Evolutionary conservation across 2,329 filamentous ascomycete genomes (phyloP).

Genomic region (Sarocladiaceae sp.): DNA sequence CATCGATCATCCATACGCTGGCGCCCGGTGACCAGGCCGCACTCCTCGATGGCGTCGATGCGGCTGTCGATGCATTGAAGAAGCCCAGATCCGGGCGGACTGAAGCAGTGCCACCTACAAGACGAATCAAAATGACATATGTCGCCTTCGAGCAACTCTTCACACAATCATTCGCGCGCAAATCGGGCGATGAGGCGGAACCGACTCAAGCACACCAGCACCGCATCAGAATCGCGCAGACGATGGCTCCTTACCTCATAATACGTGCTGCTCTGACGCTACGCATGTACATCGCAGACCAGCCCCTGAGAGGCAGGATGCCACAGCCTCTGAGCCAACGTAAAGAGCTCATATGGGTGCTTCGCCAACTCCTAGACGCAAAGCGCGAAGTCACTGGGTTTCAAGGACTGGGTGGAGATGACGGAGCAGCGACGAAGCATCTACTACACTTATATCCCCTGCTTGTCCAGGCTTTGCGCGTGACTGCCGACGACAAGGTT

Average conservation of each 20-base stretch:
- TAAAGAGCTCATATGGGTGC: conserved; percentile 70
- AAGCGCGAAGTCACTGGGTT: not conserved
- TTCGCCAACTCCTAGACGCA: conserved; percentile 56
- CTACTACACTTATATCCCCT: conserved; percentile 78
- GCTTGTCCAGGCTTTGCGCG: conserved; percentile 57
- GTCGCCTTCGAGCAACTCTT: conserved; percentile 78
- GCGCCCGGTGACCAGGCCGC: conserved; percentile 48
- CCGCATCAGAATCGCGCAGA: conserved; percentile 63
- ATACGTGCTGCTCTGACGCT: conserved; percentile 75
- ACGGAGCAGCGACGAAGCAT: conserved; percentile 64
- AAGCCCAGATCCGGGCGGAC: conserved; percentile 68
- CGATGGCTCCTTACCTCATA: conserved; percentile 76
- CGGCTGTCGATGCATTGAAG: conserved; percentile 57
- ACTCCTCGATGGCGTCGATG: conserved; percentile 41
- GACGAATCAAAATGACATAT: conserved; percentile 71
- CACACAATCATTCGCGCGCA: conserved; percentile 50
- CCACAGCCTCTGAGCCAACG: conserved; percentile 81
- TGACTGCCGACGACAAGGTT: conserved; percentile 57
- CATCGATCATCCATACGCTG: conserved; percentile 73
- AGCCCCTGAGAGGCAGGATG: conserved; percentile 83
- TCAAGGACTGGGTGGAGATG: conserved; percentile 33
- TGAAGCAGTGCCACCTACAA: conserved; percentile 58
- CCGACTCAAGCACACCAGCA: conserved; percentile 23
- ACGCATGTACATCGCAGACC: conserved; percentile 84
- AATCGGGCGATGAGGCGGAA: conserved; percentile 36